These are phyloP conservation scores for Ophiocordyceps sinensis DNA, from an alignment of 2,329 filamentous ascomycete genomes.

Conservation along the genomic window DNA sequence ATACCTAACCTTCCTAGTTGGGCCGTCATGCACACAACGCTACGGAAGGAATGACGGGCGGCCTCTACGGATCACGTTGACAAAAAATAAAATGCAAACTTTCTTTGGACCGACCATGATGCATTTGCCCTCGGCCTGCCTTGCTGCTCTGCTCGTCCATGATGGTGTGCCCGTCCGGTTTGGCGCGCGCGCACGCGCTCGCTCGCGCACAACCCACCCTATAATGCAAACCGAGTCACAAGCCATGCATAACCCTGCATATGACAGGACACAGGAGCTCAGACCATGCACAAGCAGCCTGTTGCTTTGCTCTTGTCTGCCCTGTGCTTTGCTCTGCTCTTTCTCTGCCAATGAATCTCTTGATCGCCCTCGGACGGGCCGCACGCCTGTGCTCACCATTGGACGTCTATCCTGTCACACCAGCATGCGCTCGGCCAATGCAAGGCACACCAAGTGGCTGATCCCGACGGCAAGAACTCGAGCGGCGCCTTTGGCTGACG, in stretches of 20 bases:
- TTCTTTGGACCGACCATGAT: no score
- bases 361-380: slow-evolving; percentile 3
- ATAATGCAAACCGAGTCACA: slow-evolving; percentile 13
- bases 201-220: slow-evolving; percentile 14
- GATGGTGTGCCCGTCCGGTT: not conserved
- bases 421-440: slow-evolving; percentile 5
- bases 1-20: no score
- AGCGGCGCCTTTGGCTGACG: no score
- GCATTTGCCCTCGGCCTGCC: no score
- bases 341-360: not conserved
- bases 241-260: slow-evolving; percentile 19
- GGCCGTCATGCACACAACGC: no score
- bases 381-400: slow-evolving; percentile 5
- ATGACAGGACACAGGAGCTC: slow-evolving; percentile 1
- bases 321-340: not conserved
- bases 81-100: no score
- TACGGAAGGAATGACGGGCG: not conserved
- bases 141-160: no score
- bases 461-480: not conserved
- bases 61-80: not conserved
- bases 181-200: slow-evolving; percentile 5
- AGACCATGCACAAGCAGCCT: slow-evolving; percentile 8
- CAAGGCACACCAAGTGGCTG: slow-evolving; percentile 7
- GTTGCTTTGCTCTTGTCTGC: not conserved
- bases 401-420: slow-evolving; percentile 3